Evolutionary conservation across 1,284 basidiomycete genomes (phyloP), one percentile per base, ranked within the genome.

Genomic region (Xerocomus cyaneibrunnescens): DNA sequence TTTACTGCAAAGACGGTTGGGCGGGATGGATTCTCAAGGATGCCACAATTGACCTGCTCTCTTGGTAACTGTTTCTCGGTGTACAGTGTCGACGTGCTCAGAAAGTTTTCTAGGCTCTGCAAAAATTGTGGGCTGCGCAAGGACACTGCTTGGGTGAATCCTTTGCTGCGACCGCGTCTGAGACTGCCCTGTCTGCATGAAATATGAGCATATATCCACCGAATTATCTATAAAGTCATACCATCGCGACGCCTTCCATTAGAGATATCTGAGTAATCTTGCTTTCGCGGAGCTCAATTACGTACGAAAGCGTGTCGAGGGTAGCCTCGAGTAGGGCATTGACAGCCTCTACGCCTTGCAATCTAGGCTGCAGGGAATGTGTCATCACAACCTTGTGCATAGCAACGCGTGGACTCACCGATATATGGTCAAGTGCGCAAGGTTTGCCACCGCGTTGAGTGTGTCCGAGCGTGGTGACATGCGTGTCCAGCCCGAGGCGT

Each of bases 401-500:
- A 27, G 4, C 3, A 44, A 49, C 46, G 32, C 8, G 19, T 22
- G 19, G 10, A 19, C 81, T 62, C 61, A 92, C 95, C 71, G 98
- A 66, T 61, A 98, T 92, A 36, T 97, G 86, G 70, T 99, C 96
- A 60, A 83, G 85, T 2, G 96, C 95, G 61, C 92, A 95, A 0
- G 96, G 96, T 56, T 85, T 80, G 6, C 96, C 96, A 50, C 96
- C 96, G 57, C 96, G 85, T 70, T 99, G 96, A 0, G 92, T 97
- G 74, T 99, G 97, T 23, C 97, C 96, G 23, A 99, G 82, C 0
- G 94, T 98, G n/a, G 97, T 99, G 8, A 99, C 96, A 51, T 97
- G 80, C 0, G 96, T 96, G 72, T 99, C 96, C 37, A 99, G 83
- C 0, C 92, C 90, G 27, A 99, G 82, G 12, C 90, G 81, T 31